Conservation (phyloP, 75 land plant genomes). For the Selaginella tamariscina region DNA sequence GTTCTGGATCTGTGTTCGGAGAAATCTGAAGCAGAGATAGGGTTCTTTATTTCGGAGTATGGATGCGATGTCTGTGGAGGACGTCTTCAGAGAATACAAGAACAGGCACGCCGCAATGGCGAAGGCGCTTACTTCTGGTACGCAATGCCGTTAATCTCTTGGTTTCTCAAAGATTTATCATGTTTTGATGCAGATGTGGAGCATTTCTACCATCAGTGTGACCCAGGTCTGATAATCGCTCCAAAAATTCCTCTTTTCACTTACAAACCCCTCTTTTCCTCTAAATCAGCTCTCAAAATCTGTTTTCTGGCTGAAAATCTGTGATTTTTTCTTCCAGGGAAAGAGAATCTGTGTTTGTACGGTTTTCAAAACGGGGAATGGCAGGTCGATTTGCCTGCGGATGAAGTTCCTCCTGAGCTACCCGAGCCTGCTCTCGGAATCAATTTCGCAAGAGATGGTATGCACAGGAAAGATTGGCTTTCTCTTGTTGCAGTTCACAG, state of each 20-base stretch:
- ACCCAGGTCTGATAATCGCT: background rate
- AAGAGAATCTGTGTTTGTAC: conserved; percentile 5
- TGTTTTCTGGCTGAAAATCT: background rate
- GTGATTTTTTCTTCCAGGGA: conserved; percentile 2
- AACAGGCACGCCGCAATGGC: background rate
- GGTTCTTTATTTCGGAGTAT: background rate
- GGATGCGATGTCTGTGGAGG: background rate
- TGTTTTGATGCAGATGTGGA: background rate
- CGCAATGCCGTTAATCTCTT: too few relatives aligned
- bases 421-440: conserved; percentile 8
- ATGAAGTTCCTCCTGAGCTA: conserved; percentile 5
- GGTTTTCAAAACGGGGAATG: background rate
- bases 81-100: background rate
- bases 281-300: too few relatives aligned
- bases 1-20: too few relatives aligned
- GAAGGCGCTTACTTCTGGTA: background rate
- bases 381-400: background rate
- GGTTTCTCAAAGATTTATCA: too few relatives aligned
- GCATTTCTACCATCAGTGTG: background rate
- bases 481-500: conserved; percentile 3
- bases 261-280: too few relatives aligned
- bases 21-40: too few relatives aligned
- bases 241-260: too few relatives aligned
- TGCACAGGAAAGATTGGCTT: conserved; percentile 5
- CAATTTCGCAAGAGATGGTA: conserved; percentile 11